Conservation (phyloP, 2,329 filamentous ascomycete genomes). For the Claviceps humidiphila region DNA sequence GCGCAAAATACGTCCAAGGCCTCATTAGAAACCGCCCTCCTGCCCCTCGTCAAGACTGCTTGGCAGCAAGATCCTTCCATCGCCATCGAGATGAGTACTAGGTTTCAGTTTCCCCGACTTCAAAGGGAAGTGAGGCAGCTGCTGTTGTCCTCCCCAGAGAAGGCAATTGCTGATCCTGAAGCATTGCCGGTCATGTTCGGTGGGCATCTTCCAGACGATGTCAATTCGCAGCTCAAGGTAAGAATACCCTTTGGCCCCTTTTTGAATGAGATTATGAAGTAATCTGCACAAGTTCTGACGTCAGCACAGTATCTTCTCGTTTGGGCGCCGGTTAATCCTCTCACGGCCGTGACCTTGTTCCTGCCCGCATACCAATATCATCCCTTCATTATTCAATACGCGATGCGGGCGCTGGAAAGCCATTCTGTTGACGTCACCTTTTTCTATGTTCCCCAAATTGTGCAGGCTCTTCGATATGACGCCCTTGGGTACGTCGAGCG, state of each 20-base stretch:
- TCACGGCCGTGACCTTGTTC: constrained; percentile 88
- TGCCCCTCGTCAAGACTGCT: constrained; percentile 61
- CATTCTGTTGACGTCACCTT: constrained; percentile 96
- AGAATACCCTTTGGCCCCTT: constrained; percentile 1
- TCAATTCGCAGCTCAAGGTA: constrained; percentile 70
- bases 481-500: constrained; percentile 85
- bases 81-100: constrained; percentile 69
- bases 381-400: constrained; percentile 89
- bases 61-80: constrained; percentile 79
- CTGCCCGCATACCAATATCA: constrained; percentile 82
- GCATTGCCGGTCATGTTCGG: constrained; percentile 75
- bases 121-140: constrained; percentile 65
- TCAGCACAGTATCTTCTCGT: constrained; percentile 63
- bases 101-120: constrained; percentile 66
- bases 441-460: constrained; percentile 97
- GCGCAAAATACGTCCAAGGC: constrained; percentile 27
- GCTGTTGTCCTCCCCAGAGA: constrained; percentile 71
- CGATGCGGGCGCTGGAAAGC: constrained; percentile 85
- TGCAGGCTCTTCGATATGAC: constrained; percentile 90
- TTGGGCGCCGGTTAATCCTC: constrained; percentile 85
- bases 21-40: constrained; percentile 32
- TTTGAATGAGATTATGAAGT: background rate
- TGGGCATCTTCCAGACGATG: constrained; percentile 59
- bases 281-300: constrained; percentile 8
- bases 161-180: constrained; percentile 67